Evolutionary conservation across 495 filamentous ascomycete species (phyloP).

Genomic region (Aspergillus hancockii): DNA sequence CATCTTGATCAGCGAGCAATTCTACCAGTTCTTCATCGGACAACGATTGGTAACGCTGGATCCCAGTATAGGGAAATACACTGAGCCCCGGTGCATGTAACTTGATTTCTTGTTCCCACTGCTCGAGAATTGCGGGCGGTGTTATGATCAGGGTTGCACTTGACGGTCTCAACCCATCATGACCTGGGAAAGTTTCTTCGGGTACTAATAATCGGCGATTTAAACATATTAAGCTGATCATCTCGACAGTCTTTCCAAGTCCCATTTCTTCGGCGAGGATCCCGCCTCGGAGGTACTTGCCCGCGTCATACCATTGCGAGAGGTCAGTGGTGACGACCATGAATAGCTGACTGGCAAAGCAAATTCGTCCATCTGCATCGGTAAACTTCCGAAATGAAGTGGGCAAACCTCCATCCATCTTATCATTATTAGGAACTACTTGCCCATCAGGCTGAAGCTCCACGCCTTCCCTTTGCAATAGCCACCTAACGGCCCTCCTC

Average conservation of each 20-base stretch:
- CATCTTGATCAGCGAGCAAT: constrained; percentile 58
- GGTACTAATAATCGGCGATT: constrained; percentile 44
- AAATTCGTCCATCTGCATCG: constrained; percentile 52
- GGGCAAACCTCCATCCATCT: constrained; percentile 26
- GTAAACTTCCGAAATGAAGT: constrained; percentile 34
- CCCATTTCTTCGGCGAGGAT: constrained; percentile 96
- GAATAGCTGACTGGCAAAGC: constrained; percentile 65
- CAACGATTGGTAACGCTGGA: constrained; percentile 40
- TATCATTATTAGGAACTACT: constrained; percentile 19
- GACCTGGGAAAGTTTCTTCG: constrained; percentile 20
- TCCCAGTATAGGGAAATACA: constrained; percentile 53
- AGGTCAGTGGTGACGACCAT: constrained; percentile 59
- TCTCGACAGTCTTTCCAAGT: constrained; percentile 90
- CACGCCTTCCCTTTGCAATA: constrained; percentile 61
- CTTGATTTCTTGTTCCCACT: constrained; percentile 82
- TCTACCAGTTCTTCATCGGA: constrained; percentile 51
- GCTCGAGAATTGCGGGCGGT: constrained; percentile 75
- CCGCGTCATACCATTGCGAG: constrained; percentile 42
- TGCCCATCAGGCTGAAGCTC: constrained; percentile 35
- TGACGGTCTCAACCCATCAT: constrained; percentile 32
- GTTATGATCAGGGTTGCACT: constrained; percentile 84
- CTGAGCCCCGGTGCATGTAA: constrained; percentile 65
- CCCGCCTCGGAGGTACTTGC: constrained; percentile 51
- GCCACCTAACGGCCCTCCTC: constrained; percentile 68
- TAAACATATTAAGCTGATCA: constrained; percentile 72